These are phyloP conservation scores for Cavenderia fasciculata DNA, from an alignment of 78 protist species.

Conservation along the genomic window DNA sequence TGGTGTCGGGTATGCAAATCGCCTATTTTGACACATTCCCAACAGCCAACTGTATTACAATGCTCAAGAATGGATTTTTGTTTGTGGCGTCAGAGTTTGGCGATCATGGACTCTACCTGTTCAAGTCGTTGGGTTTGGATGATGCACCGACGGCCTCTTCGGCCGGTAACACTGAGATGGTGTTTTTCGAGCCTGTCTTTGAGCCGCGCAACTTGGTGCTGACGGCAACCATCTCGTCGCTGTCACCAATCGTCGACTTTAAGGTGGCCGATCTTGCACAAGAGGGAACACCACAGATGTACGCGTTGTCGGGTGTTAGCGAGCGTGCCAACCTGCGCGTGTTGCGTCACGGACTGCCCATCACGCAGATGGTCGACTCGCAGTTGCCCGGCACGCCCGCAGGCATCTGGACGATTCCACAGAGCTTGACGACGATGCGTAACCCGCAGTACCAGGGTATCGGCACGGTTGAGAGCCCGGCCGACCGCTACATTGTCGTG, in stretches of 20 bases:
- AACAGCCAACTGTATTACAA: conserved; percentile 74
- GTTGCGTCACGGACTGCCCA: conserved; percentile 94
- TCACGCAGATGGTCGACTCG: conserved; percentile 85
- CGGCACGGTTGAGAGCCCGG: conserved; percentile 25
- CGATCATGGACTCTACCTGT: conserved; percentile 87
- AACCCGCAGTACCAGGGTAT: not conserved
- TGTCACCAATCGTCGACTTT: conserved; percentile 91
- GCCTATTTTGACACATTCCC: conserved; percentile 96
- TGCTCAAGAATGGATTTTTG: conserved; percentile 89
- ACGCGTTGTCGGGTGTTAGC: conserved; percentile 87
- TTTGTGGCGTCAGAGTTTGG: conserved; percentile 97
- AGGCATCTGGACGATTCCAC: conserved; percentile 58
- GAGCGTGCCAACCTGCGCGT: conserved; percentile 85
- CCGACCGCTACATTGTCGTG: conserved; percentile 91
- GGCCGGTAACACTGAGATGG: not conserved
- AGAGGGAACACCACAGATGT: conserved; percentile 87
- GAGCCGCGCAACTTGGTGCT: conserved; percentile 84
- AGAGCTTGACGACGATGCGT: not conserved
- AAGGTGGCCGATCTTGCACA: conserved; percentile 70
- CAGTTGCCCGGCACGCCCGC: conserved; percentile 90
- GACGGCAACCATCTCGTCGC: conserved; percentile 83
- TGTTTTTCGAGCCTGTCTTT: conserved; percentile 23
- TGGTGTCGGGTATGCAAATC: conserved; percentile 69
- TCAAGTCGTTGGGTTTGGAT: conserved; percentile 36
- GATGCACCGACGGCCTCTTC: not conserved